Evolutionary conservation across 2,329 filamentous ascomycete genomes (phyloP).

Genomic region (Alternaria burnsii): DNA sequence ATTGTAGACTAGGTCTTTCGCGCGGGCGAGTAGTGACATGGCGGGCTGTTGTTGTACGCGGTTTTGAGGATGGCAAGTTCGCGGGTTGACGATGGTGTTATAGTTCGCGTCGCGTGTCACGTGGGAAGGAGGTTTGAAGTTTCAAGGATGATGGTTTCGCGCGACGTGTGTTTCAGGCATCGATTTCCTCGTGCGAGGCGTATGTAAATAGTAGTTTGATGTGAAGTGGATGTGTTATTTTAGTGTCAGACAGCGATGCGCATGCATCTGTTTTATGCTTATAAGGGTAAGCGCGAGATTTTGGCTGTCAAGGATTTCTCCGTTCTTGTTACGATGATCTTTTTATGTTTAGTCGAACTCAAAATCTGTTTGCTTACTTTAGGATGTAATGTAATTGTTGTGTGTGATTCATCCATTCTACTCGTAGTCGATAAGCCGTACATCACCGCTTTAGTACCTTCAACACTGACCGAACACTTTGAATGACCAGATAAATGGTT

Average conservation of each 20-base stretch:
- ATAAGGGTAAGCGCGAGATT: background rate
- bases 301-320: no score
- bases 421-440: no score
- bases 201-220: constrained; percentile 18
- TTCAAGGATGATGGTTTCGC: constrained; percentile 36
- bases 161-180: constrained; percentile 39
- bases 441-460: no score
- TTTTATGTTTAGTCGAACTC: background rate
- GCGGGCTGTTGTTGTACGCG: background rate
- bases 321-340: background rate
- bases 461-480: background rate
- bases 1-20: constrained; percentile 58
- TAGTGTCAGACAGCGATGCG: background rate
- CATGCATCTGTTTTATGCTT: background rate
- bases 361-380: background rate
- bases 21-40: constrained; percentile 51
- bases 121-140: constrained; percentile 29
- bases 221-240: background rate
- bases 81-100: constrained; percentile 28
- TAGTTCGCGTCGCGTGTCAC: constrained; percentile 32
- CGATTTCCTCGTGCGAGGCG: constrained; percentile 6
- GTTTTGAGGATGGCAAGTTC: background rate
- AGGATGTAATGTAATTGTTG: background rate
- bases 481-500: background rate
- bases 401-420: no score